Conservation (phyloP, 2,329 filamentous ascomycete species). For the Stemphylium lycopersici region DNA sequence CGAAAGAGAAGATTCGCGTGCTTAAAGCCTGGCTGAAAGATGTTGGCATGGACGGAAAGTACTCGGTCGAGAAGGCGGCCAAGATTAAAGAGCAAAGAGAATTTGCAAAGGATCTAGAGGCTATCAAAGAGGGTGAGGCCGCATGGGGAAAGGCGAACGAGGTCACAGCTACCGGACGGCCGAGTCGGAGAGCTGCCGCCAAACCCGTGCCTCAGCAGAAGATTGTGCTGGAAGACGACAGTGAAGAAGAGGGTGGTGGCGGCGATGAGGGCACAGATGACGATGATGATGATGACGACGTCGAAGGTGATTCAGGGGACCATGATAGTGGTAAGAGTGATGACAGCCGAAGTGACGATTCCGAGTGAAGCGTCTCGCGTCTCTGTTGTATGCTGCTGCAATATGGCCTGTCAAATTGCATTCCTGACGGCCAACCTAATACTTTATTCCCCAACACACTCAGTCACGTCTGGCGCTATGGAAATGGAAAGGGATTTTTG, state of each 20-base stretch:
- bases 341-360: constrained; percentile 26
- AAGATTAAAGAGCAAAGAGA: constrained; percentile 89
- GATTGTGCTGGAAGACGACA: constrained; percentile 32
- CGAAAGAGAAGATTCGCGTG: constrained; percentile 80
- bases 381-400: too few relatives aligned
- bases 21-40: constrained; percentile 79
- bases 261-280: constrained; percentile 21
- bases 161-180: constrained; percentile 36
- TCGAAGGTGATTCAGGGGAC: constrained; percentile 19
- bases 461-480: too few relatives aligned
- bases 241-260: constrained; percentile 28
- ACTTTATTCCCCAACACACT: not conserved
- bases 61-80: constrained; percentile 80
- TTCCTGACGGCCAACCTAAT: not conserved
- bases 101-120: constrained; percentile 81
- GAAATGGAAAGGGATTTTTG: too few relatives aligned
- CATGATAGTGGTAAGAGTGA: constrained; percentile 20
- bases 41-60: constrained; percentile 86
- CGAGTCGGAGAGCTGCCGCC: constrained; percentile 34
- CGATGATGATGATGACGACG: constrained; percentile 25
- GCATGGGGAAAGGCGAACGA: constrained; percentile 68
- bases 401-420: constrained; percentile 9
- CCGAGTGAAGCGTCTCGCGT: constrained; percentile 22
- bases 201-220: constrained; percentile 26
- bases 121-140: constrained; percentile 79